Conservation (phyloP, 1,284 basidiomycete species). For the Ganoderma leucocontextum region DNA sequence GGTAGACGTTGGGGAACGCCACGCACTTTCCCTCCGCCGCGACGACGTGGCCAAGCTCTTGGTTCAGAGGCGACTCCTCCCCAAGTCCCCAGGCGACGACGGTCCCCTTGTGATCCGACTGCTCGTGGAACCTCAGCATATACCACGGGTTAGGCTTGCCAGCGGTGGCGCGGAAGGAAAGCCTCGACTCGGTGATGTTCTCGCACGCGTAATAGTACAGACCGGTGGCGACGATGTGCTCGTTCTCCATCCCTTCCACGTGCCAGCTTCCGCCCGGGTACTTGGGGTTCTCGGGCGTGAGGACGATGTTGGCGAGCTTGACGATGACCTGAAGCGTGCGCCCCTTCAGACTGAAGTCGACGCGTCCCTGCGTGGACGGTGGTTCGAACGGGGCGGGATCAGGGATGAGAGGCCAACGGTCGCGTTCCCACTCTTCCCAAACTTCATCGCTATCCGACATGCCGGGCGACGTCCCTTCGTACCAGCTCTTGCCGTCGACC, state of each 20-base stretch:
- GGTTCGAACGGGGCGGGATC: constrained; percentile 16
- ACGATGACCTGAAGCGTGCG: constrained; percentile 21
- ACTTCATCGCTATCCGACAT: neutral
- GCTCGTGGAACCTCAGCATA: constrained; percentile 4
- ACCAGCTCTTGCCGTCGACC: constrained; percentile 9
- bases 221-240: constrained; percentile 51
- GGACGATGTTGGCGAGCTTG: constrained; percentile 7
- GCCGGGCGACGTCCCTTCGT: neutral
- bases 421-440: constrained; percentile 2
- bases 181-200: constrained; percentile 31
- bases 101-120: constrained; percentile 15
- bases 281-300: neutral
- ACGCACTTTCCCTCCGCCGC: constrained; percentile 39
- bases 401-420: constrained; percentile 13
- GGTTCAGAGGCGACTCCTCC: constrained; percentile 13
- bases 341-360: constrained; percentile 2
- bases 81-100: constrained; percentile 13
- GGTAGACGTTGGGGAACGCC: constrained; percentile 43
- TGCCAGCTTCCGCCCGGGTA: constrained; percentile 40
- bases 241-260: constrained; percentile 51
- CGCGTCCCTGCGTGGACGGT: neutral
- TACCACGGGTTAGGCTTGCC: neutral
- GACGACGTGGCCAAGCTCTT: constrained; percentile 35
- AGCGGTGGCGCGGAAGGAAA: constrained; percentile 21
- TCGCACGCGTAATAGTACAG: constrained; percentile 29